Evolutionary conservation across 352 stramenopile genomes (phyloP).

Genomic region (Pythium rishiriense): DNA sequence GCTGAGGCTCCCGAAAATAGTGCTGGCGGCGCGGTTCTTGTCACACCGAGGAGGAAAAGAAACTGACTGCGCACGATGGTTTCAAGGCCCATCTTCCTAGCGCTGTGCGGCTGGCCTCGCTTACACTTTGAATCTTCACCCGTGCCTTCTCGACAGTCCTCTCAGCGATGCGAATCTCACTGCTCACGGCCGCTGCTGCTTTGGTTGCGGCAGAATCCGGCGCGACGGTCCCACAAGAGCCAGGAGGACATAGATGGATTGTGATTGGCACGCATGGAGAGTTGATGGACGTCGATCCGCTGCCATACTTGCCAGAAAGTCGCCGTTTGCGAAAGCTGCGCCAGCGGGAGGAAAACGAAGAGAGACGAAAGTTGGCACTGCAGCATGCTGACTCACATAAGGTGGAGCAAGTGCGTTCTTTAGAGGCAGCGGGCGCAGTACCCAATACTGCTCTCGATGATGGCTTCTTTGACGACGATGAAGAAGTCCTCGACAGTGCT

Average conservation of each 20-base stretch:
- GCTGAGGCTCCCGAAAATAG: constrained; percentile 2
- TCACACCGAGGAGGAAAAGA: neutral
- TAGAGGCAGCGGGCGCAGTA: neutral
- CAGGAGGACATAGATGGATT: constrained; percentile 14
- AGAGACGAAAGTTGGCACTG: neutral
- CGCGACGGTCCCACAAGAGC: neutral
- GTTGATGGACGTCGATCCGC: constrained; percentile 21
- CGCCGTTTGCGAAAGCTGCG: constrained; percentile 2
- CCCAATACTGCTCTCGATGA: neutral
- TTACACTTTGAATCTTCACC: neutral
- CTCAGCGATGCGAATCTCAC: neutral
- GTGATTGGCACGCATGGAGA: constrained; percentile 16
- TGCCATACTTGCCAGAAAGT: constrained; percentile 7
- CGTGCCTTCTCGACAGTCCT: neutral
- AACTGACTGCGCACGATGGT: neutral
- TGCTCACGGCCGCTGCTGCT: neutral
- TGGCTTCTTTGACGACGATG: constrained; percentile 13
- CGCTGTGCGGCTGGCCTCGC: neutral
- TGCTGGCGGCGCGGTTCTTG: neutral
- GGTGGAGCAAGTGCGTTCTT: too few species aligned
- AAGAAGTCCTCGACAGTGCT: neutral
- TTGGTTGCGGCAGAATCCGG: too few species aligned
- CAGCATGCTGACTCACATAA: neutral
- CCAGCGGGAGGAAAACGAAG: constrained; percentile 1
- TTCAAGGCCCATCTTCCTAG: neutral